Percentiles rank a stretch among this genome's conserved stretches.
phyloP scores from a whole-genome alignment of 331 rosid genomes.

The Quercus lobata region DNA sequence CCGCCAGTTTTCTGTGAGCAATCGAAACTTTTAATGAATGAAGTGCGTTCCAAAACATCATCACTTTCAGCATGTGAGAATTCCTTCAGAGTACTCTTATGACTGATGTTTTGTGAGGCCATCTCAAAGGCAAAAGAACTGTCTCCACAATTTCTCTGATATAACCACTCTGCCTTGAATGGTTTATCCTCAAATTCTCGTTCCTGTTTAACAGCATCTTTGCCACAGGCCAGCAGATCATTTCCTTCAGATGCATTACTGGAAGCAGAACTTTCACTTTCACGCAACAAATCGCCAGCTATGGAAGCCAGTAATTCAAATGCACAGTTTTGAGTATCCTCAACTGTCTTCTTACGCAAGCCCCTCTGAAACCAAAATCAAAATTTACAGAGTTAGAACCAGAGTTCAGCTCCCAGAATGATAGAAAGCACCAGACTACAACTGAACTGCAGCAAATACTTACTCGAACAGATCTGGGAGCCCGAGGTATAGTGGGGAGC shows the following conservation, averaged over 20 bases:
- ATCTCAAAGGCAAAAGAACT: constrained; percentile 43
- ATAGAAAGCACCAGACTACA: not conserved
- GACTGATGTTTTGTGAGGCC: constrained; percentile 35
- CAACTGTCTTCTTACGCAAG: constrained; percentile 39
- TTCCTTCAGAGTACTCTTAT: constrained; percentile 31
- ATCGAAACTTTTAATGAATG: constrained; percentile 34
- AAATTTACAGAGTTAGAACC: constrained; percentile 23
- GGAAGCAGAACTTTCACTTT: constrained; percentile 77
- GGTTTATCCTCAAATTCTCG: constrained; percentile 35
- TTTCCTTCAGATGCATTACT: constrained; percentile 76
- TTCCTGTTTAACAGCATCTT: constrained; percentile 40
- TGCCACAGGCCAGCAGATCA: constrained; percentile 35
- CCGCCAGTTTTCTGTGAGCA: constrained; percentile 34
- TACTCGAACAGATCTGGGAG: constrained; percentile 88
- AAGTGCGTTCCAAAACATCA: constrained; percentile 40
- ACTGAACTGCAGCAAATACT: constrained; percentile 22
- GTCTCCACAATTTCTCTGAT: constrained; percentile 50
- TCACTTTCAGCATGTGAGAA: constrained; percentile 30
- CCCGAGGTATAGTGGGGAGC: constrained; percentile 64
- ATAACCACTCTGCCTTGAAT: constrained; percentile 27
- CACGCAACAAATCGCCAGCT: constrained; percentile 88
- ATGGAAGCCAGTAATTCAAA: constrained; percentile 84
- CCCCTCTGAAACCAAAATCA: constrained; percentile 55
- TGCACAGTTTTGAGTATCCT: constrained; percentile 58
- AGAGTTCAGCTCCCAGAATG: constrained; percentile 15